Percentiles rank a stretch among this genome's conserved stretches.
phyloP scores from a whole-genome alignment of 148 eudicot genomes.

The Spergularia bocconei region DNA sequence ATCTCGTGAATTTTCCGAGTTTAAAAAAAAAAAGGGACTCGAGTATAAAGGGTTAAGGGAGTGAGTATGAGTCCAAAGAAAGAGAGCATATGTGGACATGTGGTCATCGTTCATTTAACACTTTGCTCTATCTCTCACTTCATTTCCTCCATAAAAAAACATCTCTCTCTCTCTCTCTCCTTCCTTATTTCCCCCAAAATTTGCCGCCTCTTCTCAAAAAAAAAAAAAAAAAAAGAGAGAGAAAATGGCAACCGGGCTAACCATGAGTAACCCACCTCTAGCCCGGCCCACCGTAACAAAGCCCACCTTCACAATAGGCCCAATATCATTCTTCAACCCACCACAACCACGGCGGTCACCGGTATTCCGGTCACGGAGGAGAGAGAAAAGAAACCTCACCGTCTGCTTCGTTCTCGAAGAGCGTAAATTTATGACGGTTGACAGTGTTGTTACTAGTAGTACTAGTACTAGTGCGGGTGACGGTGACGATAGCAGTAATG shows the following conservation, averaged over 20 bases:
- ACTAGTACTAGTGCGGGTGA: not conserved
- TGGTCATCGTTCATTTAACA: slow-evolving; percentile 15
- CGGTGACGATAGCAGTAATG: not conserved
- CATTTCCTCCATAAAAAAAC: not conserved
- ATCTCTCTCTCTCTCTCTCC: not conserved
- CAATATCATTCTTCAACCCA: slow-evolving; percentile 26
- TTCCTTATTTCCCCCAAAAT: not conserved
- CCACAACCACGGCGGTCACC: slow-evolving; percentile 19
- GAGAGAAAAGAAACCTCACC: slow-evolving; percentile 6
- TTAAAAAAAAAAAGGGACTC: not conserved
- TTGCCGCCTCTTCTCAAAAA: not conserved
- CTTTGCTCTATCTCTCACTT: not conserved
- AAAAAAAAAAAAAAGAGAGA: too few relatives aligned
- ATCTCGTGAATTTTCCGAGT: not conserved
- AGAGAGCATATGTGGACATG: not conserved
- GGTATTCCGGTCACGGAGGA: slow-evolving; percentile 11
- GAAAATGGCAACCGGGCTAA: slow-evolving; percentile 28
- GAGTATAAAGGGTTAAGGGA: too few relatives aligned
- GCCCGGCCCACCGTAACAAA: slow-evolving; percentile 13
- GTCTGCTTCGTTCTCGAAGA: slow-evolving; percentile 52
- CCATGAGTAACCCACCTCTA: slow-evolving; percentile 5
- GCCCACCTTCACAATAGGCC: slow-evolving; percentile 26
- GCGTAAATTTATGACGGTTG: slow-evolving; percentile 19
- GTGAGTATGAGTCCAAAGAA: too few relatives aligned
- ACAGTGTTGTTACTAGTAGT: not conserved